phyloP scores from a whole-genome alignment of 805 yeast species.

The Candida takata region DNA sequence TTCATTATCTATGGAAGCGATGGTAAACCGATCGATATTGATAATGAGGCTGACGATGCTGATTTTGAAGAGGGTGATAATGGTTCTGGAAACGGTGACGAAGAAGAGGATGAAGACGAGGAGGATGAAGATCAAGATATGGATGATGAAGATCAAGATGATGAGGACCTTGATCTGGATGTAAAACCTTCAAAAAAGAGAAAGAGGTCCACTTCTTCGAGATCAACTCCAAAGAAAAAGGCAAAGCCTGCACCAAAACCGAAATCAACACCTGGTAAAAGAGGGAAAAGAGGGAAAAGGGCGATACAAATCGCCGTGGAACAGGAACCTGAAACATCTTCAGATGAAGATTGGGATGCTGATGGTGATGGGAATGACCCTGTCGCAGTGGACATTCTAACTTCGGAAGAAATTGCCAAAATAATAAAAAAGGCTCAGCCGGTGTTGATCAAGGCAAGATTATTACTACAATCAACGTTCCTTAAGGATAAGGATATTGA shows the following conservation, averaged over 20 bases:
- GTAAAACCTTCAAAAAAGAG: conserved; percentile 9
- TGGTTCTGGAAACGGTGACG: conserved; percentile 23
- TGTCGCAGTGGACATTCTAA: conserved; percentile 15
- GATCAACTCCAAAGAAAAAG: conserved; percentile 10
- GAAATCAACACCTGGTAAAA: conserved; percentile 6
- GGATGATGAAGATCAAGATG: conserved; percentile 17
- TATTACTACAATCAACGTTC: conserved; percentile 17
- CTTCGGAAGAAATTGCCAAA: conserved; percentile 9
- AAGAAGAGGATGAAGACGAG: conserved; percentile 22
- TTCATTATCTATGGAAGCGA: conserved; percentile 35
- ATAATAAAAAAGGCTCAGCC: conserved; percentile 15
- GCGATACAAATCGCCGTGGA: conserved; percentile 4
- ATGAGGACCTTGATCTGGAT: conserved; percentile 5
- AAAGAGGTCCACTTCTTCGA: conserved; percentile 8
- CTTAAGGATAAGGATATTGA: conserved; percentile 12
- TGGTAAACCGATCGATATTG: conserved; percentile 32
- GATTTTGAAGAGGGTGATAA: conserved; percentile 20
- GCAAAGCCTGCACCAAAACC: conserved; percentile 7
- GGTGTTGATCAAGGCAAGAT: conserved; percentile 25
- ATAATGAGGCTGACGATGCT: conserved; percentile 27
- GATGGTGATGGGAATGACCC: conserved; percentile 13
- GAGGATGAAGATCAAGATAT: conserved; percentile 23
- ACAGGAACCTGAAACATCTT: conserved; percentile 19
- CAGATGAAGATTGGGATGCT: conserved; percentile 23
- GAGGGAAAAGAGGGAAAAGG: conserved; percentile 1